Evolutionary conservation across 768 basidiomycete genomes (phyloP), one percentile per base, ranked within the genome.

Genomic region (Suillus cothurnatus): DNA sequence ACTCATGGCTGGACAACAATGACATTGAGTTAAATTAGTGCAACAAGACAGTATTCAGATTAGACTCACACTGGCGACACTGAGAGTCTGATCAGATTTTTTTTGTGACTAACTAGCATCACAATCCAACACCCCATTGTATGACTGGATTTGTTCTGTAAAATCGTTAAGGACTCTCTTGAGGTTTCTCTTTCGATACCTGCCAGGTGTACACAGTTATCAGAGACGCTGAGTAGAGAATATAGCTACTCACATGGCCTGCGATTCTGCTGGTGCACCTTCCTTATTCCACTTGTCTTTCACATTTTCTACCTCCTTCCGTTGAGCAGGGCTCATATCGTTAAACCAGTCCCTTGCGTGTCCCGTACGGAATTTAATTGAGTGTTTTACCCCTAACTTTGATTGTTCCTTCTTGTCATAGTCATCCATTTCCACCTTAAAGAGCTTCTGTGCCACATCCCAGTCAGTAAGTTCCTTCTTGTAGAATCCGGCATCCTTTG

Each of bases 151-250:
- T 52, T 52, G 28, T 26, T 52, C 26, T 28, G 50, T 28, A 52
- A 52, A 52, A 17, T 52, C 26, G 0, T 52, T 17, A 8, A 52
- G 17, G 15, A 28, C 26, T 52, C 17, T 52, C 19, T 45, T 61
- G 38, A 61, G 60, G 19, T 61, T 61, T 17, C 39, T 49, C 47
- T 28, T 61, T 6, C 8, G 28, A 38, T 61, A 61, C 21, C 61
- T 61, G 38, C 26, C n/a, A 45, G 11, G 11, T 53, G 19, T 31
- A 49, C 47, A 5, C 11, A 28, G 50, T 49, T 53, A 31, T 52
- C 1, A 19, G 4, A 21, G 19, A 53, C 6, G 0, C 26, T 4
- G 9, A 53, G 9, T 19, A 14, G 23, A 14, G 12, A 49, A 49
- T 49, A 49, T 14, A 14, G 3, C 11, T 3, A 50, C 23, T 7